phyloP scores from a whole-genome alignment of 768 basidiomycete species.

The Kwoniella sp. region DNA sequence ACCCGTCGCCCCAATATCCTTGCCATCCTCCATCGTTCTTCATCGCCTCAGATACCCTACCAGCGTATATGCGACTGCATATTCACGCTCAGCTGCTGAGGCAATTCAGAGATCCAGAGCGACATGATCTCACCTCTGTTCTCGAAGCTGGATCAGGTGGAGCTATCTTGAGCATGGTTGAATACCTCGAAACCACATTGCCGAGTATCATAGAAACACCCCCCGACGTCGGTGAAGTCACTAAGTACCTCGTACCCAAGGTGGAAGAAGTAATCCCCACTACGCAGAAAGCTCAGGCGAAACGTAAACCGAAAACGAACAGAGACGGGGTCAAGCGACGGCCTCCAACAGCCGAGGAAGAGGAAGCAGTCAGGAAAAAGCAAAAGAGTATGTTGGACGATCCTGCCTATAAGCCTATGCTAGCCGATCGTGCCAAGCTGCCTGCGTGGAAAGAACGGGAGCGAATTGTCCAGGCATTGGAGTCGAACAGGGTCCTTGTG shows the following conservation, averaged over 20 bases:
- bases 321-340: slow-evolving; percentile 30
- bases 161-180: slow-evolving; percentile 66
- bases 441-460: slow-evolving; percentile 75
- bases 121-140: slow-evolving; percentile 58
- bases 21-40: slow-evolving; percentile 69
- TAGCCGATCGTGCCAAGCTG: slow-evolving; percentile 64
- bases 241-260: slow-evolving; percentile 63
- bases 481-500: slow-evolving; percentile 68
- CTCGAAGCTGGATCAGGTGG: slow-evolving; percentile 69
- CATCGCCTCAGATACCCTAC: slow-evolving; percentile 67
- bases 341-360: slow-evolving; percentile 41
- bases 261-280: slow-evolving; percentile 24
- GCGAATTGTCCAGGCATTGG: slow-evolving; percentile 65
- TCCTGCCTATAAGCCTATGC: slow-evolving; percentile 63
- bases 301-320: slow-evolving; percentile 26
- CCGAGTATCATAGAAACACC: slow-evolving; percentile 65
- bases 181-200: slow-evolving; percentile 72
- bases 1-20: slow-evolving; percentile 59
- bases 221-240: slow-evolving; percentile 71
- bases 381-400: slow-evolving; percentile 61
- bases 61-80: slow-evolving; percentile 81
- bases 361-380: slow-evolving; percentile 54
- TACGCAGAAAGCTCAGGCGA: slow-evolving; percentile 7
- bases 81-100: slow-evolving; percentile 69
- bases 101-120: slow-evolving; percentile 61